Percentiles rank a stretch among this genome's conserved stretches.
Evolutionary conservation across 176 grass and related monocot genomes (phyloP).

Genomic region (Phragmites australis): DNA sequence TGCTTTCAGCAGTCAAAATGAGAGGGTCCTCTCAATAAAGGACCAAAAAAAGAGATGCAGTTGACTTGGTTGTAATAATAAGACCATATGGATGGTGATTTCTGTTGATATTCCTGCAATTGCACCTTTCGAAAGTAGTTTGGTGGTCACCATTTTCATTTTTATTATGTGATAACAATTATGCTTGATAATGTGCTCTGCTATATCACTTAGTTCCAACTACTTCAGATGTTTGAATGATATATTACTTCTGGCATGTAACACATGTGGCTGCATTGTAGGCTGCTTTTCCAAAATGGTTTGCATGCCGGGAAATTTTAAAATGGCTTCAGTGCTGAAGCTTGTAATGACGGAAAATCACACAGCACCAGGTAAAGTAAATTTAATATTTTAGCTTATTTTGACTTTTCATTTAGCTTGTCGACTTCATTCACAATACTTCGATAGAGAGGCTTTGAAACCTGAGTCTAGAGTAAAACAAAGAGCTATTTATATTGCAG

Average conservation of each 20-base stretch:
- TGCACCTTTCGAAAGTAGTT: background rate
- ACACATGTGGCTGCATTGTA: conserved; percentile 34
- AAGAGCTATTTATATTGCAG: background rate
- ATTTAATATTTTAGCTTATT: conserved; percentile 12
- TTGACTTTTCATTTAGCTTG: conserved; percentile 22
- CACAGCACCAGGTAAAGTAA: conserved; percentile 56
- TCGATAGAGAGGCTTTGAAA: background rate
- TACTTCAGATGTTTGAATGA: conserved; percentile 9
- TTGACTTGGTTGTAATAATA: conserved; percentile 5
- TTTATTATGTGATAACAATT: background rate
- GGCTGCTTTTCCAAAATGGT: conserved; percentile 69
- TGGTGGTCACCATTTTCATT: background rate
- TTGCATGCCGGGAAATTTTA: conserved; percentile 67
- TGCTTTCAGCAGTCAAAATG: background rate
- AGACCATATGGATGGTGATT: background rate
- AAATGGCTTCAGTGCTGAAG: conserved; percentile 78
- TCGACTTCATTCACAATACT: background rate
- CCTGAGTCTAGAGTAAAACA: background rate
- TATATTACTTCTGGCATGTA: conserved; percentile 5
- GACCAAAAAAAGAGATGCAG: background rate
- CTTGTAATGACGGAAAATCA: conserved; percentile 64
- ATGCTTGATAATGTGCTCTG: background rate
- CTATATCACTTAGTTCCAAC: conserved; percentile 8
- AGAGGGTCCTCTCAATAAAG: background rate
- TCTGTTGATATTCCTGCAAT: background rate